Base-by-base conservation (phyloP, 106 monocot species). In the Dendrobium chrysotoxum region DNA sequence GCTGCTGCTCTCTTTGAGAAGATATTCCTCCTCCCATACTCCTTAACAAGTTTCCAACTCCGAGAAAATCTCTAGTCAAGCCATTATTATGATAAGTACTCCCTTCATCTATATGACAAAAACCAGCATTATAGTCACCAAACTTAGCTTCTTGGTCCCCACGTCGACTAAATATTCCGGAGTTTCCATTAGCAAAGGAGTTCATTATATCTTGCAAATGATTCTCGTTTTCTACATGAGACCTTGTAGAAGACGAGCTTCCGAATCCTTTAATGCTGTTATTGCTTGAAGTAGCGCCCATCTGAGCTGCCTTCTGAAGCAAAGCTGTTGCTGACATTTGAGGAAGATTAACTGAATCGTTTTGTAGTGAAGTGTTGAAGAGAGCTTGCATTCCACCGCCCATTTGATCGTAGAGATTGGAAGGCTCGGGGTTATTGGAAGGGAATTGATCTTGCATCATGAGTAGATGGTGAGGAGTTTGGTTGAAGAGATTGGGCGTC, bases 281-380 rank as follows among this genome's bases (percentile, higher is more conserved):
- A 67, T 73, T 78, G 54, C 68, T 47, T 23, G 83, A 83, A 1
- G 88, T 87, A 3, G 88, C 82, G 12, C 96, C 91, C 88, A 93
- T 90, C 44, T 96, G 91, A 15, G 93, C 88, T 0, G 96, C 96
- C 86, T 88, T 96, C 81, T 93, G 93, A 13, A 96, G 96, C 79
- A 96, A 79, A 4, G 91, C 91, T 0, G 95, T 96, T 31, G 96
- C 93, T 2, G 96, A 96, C 96, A 96, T 96, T 80, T 97, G 96
- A 25, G 92, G 92, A 41, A 92, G 85, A 50, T 50, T 50, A n/a
- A 83, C 73, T 1, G 86, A 47, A 2, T 85, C 89, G 42, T 79
- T 81, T 7, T 85, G 85, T 21, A 83, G 46, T 9, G 88, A 70
- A 28, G 85, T 57, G 82, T 87, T 80, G 35, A 66, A 82, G 78